These are phyloP conservation scores for Maudiozyma barnettii DNA, from an alignment of 805 yeast genomes.

Conservation along the genomic window DNA sequence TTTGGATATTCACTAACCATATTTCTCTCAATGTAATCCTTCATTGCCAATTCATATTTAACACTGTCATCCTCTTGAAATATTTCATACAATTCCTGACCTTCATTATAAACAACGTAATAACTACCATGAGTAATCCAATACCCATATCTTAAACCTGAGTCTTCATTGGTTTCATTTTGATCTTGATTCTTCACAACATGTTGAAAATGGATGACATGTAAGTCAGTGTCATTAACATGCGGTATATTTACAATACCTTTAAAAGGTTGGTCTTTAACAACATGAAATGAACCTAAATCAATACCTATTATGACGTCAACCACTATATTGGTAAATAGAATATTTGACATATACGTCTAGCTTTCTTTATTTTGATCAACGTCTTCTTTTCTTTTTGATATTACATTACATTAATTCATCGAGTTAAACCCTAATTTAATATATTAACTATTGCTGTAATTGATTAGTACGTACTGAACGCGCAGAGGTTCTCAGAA, in stretches of 20 bases:
- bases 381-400: too few relatives aligned
- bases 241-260: slow-evolving; percentile 22
- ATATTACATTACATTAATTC: too few relatives aligned
- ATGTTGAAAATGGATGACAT: slow-evolving; percentile 22
- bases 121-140: slow-evolving; percentile 16
- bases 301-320: slow-evolving; percentile 22
- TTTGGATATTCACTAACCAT: slow-evolving; percentile 18
- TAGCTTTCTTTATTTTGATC: neutral
- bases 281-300: slow-evolving; percentile 17
- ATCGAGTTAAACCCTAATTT: too few relatives aligned
- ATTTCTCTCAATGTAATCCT: slow-evolving; percentile 5
- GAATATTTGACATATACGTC: slow-evolving; percentile 2
- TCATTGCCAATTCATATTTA: slow-evolving; percentile 8
- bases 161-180: slow-evolving; percentile 1
- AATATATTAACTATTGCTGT: too few relatives aligned
- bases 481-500: too few relatives aligned
- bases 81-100: slow-evolving; percentile 12
- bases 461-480: too few relatives aligned
- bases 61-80: slow-evolving; percentile 6
- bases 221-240: slow-evolving; percentile 7
- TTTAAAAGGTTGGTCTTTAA: slow-evolving; percentile 15
- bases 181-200: slow-evolving; percentile 1
- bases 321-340: slow-evolving; percentile 6
- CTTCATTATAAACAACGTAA: slow-evolving; percentile 12
- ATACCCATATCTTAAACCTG: slow-evolving; percentile 23